Conservation (phyloP, 1,284 basidiomycete species). For the Trichosporon sp. region DNA sequence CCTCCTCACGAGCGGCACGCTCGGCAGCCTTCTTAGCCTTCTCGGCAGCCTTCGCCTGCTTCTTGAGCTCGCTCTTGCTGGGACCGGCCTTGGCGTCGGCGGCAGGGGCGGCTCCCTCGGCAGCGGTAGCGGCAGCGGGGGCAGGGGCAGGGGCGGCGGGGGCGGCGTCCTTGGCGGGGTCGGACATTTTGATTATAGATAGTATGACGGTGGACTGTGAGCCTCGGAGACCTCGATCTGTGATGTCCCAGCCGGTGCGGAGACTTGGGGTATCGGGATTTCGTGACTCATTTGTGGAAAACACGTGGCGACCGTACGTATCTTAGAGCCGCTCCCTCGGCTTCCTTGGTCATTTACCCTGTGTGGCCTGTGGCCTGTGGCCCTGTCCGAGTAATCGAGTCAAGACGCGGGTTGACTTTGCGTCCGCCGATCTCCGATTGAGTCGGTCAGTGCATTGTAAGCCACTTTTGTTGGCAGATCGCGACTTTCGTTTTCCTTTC, state of each 20-base stretch:
- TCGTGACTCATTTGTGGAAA: neutral
- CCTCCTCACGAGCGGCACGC: conserved; percentile 69
- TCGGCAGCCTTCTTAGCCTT: conserved; percentile 87
- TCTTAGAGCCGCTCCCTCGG: neutral
- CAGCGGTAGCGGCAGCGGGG: conserved; percentile 8
- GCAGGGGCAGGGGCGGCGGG: conserved; percentile 9
- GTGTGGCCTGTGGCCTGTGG: no score
- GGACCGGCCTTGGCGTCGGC: conserved; percentile 48
- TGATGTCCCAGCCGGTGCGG: neutral
- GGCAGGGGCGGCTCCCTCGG: conserved; percentile 11
- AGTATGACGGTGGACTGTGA: neutral
- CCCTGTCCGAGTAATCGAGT: neutral
- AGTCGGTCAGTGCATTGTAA: neutral
- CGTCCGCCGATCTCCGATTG: conserved; percentile 1
- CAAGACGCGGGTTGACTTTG: neutral
- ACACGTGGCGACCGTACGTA: neutral
- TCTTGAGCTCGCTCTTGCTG: conserved; percentile 88
- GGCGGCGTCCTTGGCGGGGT: conserved; percentile 17
- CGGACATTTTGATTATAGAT: conserved; percentile 19
- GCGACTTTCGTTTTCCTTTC: neutral
- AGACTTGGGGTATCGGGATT: neutral
- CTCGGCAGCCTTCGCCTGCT: conserved; percentile 83
- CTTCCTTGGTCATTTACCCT: neutral
- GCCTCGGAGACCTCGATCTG: neutral
- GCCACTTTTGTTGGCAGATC: neutral